phyloP scores from a whole-genome alignment of 2,329 filamentous ascomycete genomes.

The Fusarium napiforme region DNA sequence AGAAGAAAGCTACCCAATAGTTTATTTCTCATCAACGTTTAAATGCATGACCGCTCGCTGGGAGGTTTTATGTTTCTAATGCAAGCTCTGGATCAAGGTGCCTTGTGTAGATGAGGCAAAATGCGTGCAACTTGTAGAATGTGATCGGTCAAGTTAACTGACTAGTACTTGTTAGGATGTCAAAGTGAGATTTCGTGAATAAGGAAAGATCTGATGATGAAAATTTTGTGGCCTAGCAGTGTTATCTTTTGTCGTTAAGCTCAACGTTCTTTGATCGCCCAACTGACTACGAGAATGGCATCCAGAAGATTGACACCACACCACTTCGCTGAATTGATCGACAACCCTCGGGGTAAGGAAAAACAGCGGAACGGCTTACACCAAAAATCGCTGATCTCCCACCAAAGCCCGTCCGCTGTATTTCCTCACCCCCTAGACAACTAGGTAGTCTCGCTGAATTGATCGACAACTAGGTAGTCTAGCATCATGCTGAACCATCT shows the following conservation, averaged over 20 bases:
- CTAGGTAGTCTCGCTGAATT: background rate
- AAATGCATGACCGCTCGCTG: background rate
- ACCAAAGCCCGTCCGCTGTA: too few relatives aligned
- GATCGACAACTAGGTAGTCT: conserved; percentile 14
- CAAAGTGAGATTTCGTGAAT: background rate
- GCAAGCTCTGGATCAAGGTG: background rate
- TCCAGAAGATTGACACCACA: conserved; percentile 10
- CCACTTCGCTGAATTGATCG: conserved; percentile 1
- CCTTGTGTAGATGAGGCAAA: background rate
- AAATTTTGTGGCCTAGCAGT: background rate
- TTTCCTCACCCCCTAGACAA: background rate
- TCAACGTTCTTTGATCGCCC: background rate
- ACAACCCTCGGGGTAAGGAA: too few relatives aligned
- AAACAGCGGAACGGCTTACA: too few relatives aligned
- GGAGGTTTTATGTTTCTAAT: background rate
- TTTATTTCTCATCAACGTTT: background rate
- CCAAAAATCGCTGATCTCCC: too few relatives aligned
- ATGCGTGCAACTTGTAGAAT: background rate
- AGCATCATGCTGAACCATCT: background rate
- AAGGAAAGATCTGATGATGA: background rate
- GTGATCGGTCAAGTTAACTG: conserved; percentile 26
- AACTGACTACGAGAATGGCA: background rate
- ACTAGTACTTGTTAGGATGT: background rate
- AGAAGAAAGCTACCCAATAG: background rate
- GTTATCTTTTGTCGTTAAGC: background rate